Evolutionary conservation across 495 filamentous ascomycete species (phyloP).

Genomic region (Letharia columbiana): DNA sequence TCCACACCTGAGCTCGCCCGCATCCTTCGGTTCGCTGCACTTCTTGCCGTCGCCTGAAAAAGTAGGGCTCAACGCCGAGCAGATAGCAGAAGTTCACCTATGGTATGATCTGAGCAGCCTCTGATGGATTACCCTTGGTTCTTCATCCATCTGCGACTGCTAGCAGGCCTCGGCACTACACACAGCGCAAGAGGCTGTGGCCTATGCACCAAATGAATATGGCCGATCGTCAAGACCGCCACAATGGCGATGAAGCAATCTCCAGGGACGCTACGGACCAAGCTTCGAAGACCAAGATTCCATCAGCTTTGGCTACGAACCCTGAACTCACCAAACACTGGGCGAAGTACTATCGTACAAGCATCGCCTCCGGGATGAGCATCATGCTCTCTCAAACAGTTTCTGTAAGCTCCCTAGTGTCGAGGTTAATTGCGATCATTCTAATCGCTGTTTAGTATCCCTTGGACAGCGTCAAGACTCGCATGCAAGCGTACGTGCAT

Average conservation of each 20-base stretch:
- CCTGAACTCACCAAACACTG: slow-evolving; percentile 47
- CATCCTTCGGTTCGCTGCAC: not conserved
- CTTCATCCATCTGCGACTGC: slow-evolving; percentile 49
- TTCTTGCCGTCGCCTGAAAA: not conserved
- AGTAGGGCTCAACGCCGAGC: not conserved
- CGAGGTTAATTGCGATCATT: not conserved
- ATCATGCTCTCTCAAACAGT: slow-evolving; percentile 65
- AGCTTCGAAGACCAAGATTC: slow-evolving; percentile 12
- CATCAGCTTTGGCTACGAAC: slow-evolving; percentile 20
- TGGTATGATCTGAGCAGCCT: slow-evolving; percentile 28
- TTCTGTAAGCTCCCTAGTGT: slow-evolving; percentile 41
- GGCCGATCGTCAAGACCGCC: slow-evolving; percentile 39
- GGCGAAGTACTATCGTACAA: slow-evolving; percentile 68
- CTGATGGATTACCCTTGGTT: slow-evolving; percentile 56
- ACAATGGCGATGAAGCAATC: slow-evolving; percentile 33
- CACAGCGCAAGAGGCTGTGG: slow-evolving; percentile 31
- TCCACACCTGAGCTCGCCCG: not conserved
- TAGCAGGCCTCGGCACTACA: slow-evolving; percentile 45
- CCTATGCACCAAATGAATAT: slow-evolving; percentile 31
- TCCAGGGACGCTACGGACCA: slow-evolving; percentile 28
- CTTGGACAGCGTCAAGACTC: slow-evolving; percentile 76
- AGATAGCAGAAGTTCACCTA: not conserved
- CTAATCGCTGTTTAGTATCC: slow-evolving; percentile 50
- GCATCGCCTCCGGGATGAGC: slow-evolving; percentile 64
- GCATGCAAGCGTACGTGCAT: slow-evolving; percentile 59